Evolutionary conservation across 192 early-diverging fungal species (phyloP).

Genomic region (Linnemannia elongata): DNA sequence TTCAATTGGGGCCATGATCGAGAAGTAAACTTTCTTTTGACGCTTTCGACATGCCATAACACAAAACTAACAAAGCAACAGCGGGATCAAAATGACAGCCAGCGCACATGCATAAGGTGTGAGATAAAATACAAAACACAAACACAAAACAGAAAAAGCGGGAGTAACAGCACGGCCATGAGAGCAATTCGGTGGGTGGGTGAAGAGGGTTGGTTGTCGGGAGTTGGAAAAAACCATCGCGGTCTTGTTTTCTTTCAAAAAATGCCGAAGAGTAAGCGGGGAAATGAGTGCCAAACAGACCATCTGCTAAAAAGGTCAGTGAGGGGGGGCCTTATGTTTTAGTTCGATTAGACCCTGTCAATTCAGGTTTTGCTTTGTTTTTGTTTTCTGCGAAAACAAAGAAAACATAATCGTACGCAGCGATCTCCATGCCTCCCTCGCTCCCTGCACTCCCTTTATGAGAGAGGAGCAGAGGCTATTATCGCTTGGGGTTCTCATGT

Average conservation of each 20-base stretch:
- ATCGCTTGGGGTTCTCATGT: background rate
- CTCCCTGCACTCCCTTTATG: background rate
- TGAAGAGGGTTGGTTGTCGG: background rate
- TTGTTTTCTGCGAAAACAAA: conserved; percentile 3
- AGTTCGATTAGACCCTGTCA: conserved; percentile 1
- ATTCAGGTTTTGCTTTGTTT: background rate
- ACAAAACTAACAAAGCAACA: background rate
- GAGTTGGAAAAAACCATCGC: background rate
- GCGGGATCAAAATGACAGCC: background rate
- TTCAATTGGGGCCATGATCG: background rate
- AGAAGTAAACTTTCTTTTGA: background rate
- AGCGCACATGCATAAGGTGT: background rate
- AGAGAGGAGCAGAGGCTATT: too few relatives aligned
- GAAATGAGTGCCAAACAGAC: background rate
- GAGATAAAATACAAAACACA: background rate
- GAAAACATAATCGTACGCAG: background rate
- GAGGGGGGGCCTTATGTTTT: background rate
- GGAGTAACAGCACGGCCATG: background rate
- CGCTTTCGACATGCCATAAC: too few relatives aligned
- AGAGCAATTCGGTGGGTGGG: background rate
- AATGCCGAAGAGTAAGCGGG: background rate
- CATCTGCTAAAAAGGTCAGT: background rate
- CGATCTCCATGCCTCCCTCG: background rate
- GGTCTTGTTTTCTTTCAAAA: background rate
- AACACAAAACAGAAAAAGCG: background rate